Base-by-base conservation (phyloP, 2,329 filamentous ascomycete species). In the Trichoderma lentiforme region DNA sequence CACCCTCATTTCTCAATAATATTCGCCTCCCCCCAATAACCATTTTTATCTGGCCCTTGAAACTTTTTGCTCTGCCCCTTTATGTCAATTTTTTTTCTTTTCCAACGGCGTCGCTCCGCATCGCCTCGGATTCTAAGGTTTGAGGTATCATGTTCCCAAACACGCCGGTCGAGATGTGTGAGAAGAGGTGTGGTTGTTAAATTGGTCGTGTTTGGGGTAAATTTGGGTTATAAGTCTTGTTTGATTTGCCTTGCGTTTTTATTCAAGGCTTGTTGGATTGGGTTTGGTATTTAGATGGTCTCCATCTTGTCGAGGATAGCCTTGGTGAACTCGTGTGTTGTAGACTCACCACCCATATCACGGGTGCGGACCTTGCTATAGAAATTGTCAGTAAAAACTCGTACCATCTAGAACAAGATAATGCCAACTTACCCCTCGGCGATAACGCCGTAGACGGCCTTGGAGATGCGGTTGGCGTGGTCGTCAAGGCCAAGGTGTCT, bases 301-400 rank as follows among this genome's bases (percentile, higher is more conserved):
- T 98, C 95, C 94, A 99, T 97, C 89, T 96, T 93, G 86, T 95
- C 90, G 80, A 99, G 88, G 80, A 99, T 93, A 78, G 96, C 95
- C 79, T 92, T 89, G 79, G 96, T 98, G 87, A 98, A 99, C 83
- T 98, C 91, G 84, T 98, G 91, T 75, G 95, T 99, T 78, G 92
- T 94, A 80, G 90, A 90, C 76, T 91, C 86, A 82, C 96, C 96
- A 81, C 95, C 95, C 96, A 99, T 98, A 81, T 99, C 96, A 79
- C 92, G 92, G 75, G 96, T 99, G 83, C 95, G 92, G 80, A 90
- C 88, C 85, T 94, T 91, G 82, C 94, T 96, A 77, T 80, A 72
- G 34, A 30, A 74, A 72, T 61, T 73, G 81, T 90, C 79, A 89
- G 86, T 74, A 74, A 58, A 30, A 30, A 4, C 24, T 32, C 14